Evolutionary conservation across 176 grass and related monocot species (phyloP), one percentile per base, ranked within the genome.

Genomic region (Carex parvula): DNA sequence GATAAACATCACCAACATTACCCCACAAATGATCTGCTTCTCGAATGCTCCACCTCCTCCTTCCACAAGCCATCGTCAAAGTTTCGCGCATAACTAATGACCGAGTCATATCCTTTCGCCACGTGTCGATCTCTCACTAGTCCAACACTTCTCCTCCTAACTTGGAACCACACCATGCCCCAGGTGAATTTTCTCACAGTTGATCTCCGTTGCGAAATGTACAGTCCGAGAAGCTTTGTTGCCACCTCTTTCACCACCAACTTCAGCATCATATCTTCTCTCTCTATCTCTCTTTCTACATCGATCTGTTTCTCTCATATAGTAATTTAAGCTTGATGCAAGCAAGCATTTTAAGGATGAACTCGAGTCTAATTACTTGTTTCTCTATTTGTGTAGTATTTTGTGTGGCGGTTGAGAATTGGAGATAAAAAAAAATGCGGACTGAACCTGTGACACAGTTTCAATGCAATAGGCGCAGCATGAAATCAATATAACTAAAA

Each of bases 41-140:
- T 88, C 12, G 84, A 64, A 86, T 85, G 81, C 44, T 85, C 90
- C 62, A 84, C 86, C 6, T 92, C 88, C 55, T 39, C 79, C 87
- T 88, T 90, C 91, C 91, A 92, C 48, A 59, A 86, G 2, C 91
- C 88, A 56, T 94, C 90, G 39, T 94, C 90, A 76, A 92, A 94
- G 84, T 92, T 90, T 78, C 81, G 84, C 80, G 84, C 90, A 73
- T 92, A 94, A 60, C 86, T 87, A 14, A 63, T 10, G 20, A 74
- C 88, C 11, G 84, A 70, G 79, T 87, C 86, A 81, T 87, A 90
- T 41, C 86, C 58, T 18, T 6, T 39, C 21, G 3, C 18, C 44
- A 60, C 44, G 9, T 16, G 54, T 35, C 16, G 64, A 9, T 57
- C 70, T 16, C 14, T 46, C 41, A 2, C 42, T 12, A 74, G 2